phyloP scores from a whole-genome alignment of 192 early-diverging fungal species.

The Entophlyctis luteolus region DNA sequence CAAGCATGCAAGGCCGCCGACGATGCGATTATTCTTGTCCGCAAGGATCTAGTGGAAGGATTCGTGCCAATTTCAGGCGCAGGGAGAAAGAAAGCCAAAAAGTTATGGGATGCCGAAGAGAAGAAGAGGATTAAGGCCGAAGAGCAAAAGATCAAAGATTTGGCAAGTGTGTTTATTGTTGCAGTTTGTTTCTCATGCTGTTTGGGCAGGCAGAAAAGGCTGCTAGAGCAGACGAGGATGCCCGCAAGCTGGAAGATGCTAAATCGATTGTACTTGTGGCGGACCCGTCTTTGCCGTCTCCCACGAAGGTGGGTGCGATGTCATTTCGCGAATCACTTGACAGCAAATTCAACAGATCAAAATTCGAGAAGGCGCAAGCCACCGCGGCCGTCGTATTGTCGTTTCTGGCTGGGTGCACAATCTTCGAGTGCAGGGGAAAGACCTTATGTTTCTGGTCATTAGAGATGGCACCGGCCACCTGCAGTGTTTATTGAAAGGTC shows the following conservation, averaged over 20 bases:
- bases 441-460: slow-evolving; percentile 92
- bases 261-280: slow-evolving; percentile 72
- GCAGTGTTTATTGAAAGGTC: slow-evolving; percentile 86
- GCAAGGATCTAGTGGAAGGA: slow-evolving; percentile 68
- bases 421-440: slow-evolving; percentile 90
- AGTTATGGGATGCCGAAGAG: slow-evolving; percentile 68
- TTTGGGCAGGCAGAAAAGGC: slow-evolving; percentile 44
- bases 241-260: slow-evolving; percentile 73
- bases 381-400: slow-evolving; percentile 75
- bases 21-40: slow-evolving; percentile 58
- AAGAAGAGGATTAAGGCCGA: slow-evolving; percentile 56
- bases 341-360: slow-evolving; percentile 58
- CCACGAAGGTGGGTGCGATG: slow-evolving; percentile 52
- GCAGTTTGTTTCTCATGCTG: neutral
- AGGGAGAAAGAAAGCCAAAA: slow-evolving; percentile 89
- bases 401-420: slow-evolving; percentile 96
- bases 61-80: slow-evolving; percentile 78
- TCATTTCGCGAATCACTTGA: neutral
- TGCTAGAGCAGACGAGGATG: slow-evolving; percentile 60
- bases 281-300: slow-evolving; percentile 69
- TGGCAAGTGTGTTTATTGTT: slow-evolving; percentile 1
- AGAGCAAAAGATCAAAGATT: slow-evolving; percentile 18
- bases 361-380: slow-evolving; percentile 58
- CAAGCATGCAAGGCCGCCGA: slow-evolving; percentile 42
- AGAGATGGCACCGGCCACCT: slow-evolving; percentile 93